phyloP scores from a whole-genome alignment of 352 stramenopile species.

The Globisporangium cystogenes region DNA sequence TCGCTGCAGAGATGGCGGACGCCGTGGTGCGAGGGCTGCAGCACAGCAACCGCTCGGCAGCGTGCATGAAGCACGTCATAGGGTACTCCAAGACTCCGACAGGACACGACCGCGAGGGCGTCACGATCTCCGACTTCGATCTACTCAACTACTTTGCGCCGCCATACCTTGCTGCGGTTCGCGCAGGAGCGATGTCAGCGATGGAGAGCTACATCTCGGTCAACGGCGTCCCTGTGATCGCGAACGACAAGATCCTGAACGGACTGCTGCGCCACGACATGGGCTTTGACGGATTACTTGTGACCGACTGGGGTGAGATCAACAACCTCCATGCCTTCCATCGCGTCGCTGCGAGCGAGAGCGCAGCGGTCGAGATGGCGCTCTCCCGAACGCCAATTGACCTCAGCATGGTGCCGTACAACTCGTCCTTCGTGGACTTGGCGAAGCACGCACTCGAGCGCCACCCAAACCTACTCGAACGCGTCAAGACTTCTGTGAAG shows the following conservation, averaged over 20 bases:
- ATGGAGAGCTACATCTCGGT: slow-evolving; percentile 95
- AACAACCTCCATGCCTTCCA: slow-evolving; percentile 79
- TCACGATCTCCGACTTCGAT: slow-evolving; percentile 71
- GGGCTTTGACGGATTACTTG: slow-evolving; percentile 82
- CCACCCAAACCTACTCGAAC: slow-evolving; percentile 26
- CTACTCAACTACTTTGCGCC: slow-evolving; percentile 84
- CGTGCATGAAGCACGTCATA: slow-evolving; percentile 91
- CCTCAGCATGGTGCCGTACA: slow-evolving; percentile 87
- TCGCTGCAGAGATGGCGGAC: slow-evolving; percentile 77
- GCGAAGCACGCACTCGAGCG: slow-evolving; percentile 29
- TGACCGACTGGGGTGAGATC: slow-evolving; percentile 93
- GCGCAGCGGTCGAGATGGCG: slow-evolving; percentile 60
- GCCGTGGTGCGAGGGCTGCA: slow-evolving; percentile 84
- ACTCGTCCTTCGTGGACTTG: slow-evolving; percentile 47
- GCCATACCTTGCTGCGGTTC: slow-evolving; percentile 77
- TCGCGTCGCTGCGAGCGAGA: slow-evolving; percentile 35
- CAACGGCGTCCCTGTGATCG: slow-evolving; percentile 89
- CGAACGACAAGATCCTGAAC: slow-evolving; percentile 73
- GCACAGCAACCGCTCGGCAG: slow-evolving; percentile 45
- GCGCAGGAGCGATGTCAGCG: slow-evolving; percentile 73
- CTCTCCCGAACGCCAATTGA: slow-evolving; percentile 81
- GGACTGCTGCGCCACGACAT: slow-evolving; percentile 84
- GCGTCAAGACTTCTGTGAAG: slow-evolving; percentile 49
- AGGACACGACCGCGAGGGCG: slow-evolving; percentile 75
- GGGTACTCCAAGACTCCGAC: slow-evolving; percentile 80